Conservation (phyloP, 164 flowering plant species). For the Berberis vulgaris region DNA sequence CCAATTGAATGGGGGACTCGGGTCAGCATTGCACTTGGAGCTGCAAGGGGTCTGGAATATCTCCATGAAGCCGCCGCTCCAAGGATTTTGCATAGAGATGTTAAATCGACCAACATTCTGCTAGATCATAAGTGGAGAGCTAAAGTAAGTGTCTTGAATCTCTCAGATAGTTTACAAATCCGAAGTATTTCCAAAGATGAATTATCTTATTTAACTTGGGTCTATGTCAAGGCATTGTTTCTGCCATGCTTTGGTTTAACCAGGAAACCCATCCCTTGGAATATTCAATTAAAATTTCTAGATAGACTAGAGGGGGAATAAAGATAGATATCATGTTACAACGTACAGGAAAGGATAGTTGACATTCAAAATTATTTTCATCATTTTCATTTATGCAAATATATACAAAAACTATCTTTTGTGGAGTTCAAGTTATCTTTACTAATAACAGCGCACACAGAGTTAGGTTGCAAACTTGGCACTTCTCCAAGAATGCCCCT, state of each 20-base stretch:
- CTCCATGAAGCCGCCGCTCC: slow-evolving; percentile 99
- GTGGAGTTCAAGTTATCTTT: no score
- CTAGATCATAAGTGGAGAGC: slow-evolving; percentile 79
- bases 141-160: slow-evolving; percentile 36
- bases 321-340: no score
- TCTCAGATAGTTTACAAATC: not conserved
- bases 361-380: no score
- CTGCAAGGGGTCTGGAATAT: slow-evolving; percentile 96
- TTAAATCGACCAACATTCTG: slow-evolving; percentile 92
- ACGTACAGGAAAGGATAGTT: no score
- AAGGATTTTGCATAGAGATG: slow-evolving; percentile 91
- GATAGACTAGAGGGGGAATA: not conserved
- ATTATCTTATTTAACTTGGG: not conserved
- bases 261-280: not conserved
- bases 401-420: no score
- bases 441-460: no score
- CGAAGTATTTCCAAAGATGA: not conserved
- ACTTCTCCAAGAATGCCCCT: no score
- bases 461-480: no score
- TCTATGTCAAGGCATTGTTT: not conserved
- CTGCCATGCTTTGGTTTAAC: not conserved
- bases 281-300: no score
- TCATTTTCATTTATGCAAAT: no score
- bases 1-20: slow-evolving; percentile 73
- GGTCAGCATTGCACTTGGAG: slow-evolving; percentile 83